Evolutionary conservation across 257 asterid genomes (phyloP), one percentile per base, ranked within the genome.

Genomic region (Solanum gandarillasii): DNA sequence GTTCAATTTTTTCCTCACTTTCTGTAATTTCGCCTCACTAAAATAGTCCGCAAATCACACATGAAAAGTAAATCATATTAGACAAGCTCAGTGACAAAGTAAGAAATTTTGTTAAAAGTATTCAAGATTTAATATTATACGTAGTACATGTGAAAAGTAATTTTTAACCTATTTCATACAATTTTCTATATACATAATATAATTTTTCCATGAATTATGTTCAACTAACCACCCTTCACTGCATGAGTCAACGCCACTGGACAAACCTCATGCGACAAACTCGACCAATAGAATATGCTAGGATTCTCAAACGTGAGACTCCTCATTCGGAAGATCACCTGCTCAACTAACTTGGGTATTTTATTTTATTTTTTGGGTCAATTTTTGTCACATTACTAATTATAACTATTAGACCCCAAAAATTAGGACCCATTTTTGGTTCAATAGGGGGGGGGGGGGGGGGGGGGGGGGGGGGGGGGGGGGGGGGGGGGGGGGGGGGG

Each of bases 381-480:
- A 31, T 4, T 31, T 71, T 73, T 73, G 16, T 72, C 8, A 73
- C 46, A 4, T 71, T 71, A 31, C 76, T 9, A 72, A 72, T 72
- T 1, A 72, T 72, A 32, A 72, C 27, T 78, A 70, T 21, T 78
- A 52, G 72, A 41, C 73, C 83, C 71, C 29, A 87, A 85, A 52
- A n/a, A 68, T 88, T 90, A 84, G 38, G 79, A 39, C 75, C 16
- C 11, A n/a, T 84, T 23, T 32, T 84, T 78, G 84, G 62, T 41
- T 41, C 60, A 25, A 75, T 25, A 29, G n/a, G n/a, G n/a, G n/a
- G n/a, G n/a, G n/a, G n/a, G n/a, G n/a, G n/a, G n/a, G n/a, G n/a
- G n/a, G n/a, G n/a, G n/a, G n/a, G n/a, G n/a, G n/a, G n/a, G n/a
- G n/a, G n/a, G n/a, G n/a, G n/a, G n/a, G n/a, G n/a, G n/a, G n/a